Evolutionary conservation across 2,329 filamentous ascomycete genomes (phyloP), one percentile per base, ranked within the genome.

Genomic region (Penicillium sclerotigenum): DNA sequence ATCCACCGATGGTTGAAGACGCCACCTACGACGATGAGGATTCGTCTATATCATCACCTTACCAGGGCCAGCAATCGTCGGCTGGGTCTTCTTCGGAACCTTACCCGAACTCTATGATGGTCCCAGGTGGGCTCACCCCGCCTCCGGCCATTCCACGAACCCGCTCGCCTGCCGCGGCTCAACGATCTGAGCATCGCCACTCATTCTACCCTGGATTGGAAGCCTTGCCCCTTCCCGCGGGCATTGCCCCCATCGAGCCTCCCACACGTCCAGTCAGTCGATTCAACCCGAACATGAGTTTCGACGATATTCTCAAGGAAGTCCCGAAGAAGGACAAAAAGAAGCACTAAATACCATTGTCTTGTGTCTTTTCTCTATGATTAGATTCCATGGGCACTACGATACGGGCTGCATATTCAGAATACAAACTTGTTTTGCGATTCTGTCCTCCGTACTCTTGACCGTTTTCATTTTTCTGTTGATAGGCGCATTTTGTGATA

Each of bases 271-370:
- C 75, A 2, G 65, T 71, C 10, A 75, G 71, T 48, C 69, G 71
- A 22, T 71, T 76, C 60, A 79, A 80, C 58, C 78, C 78, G 10
- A 75, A 75, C 49, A 75, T 79, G 70, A 80, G 76, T 50, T 80
- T 80, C 59, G 78, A 79, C 57, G 74, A 77, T 48, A 80, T 80
- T 52, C 62, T 80, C 47, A 74, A 71, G 55, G 72, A 73, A 43
- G 71, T 76, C 46, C 71, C 70, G 42, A 69, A 70, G 60, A 72
- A 70, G 53, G 66, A 64, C 47, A 74, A 75, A 62, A 72, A 74
- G 66, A 73, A 69, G 63, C 52, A 63, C 40, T 67, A 56, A 57
- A 46, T 36, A 26, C 16, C 29, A 41, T 42, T 14, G 8, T 13
- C 24, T 52, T 58, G 13, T 57, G 13, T 47, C 45, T 54, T 52